Evolutionary conservation across 2,329 filamentous ascomycete genomes (phyloP).

Genomic region (Epichloe typhina): DNA sequence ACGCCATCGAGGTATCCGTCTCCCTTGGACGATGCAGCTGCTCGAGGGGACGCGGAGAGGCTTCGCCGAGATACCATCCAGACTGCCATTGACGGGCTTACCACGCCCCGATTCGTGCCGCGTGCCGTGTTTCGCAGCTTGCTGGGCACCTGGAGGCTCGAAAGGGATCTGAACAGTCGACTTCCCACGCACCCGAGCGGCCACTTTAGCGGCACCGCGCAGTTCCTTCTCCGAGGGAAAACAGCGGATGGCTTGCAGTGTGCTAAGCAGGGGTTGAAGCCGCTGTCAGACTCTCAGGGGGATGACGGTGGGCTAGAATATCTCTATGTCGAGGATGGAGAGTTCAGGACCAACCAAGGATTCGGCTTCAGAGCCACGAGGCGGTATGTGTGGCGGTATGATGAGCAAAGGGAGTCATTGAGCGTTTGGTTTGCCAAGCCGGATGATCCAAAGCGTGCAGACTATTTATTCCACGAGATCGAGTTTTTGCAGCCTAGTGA

Average conservation of each 20-base stretch:
- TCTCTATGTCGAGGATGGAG: conserved; percentile 55
- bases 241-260: conserved; percentile 38
- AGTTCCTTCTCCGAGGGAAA: conserved; percentile 48
- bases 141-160: conserved; percentile 55
- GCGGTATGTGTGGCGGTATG: conserved; percentile 62
- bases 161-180: conserved; percentile 40
- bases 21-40: conserved; percentile 23
- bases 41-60: conserved; percentile 23
- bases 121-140: conserved; percentile 57
- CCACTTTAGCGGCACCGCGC: conserved; percentile 49
- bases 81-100: conserved; percentile 28
- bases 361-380: conserved; percentile 46
- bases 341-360: conserved; percentile 44
- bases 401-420: conserved; percentile 43
- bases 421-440: conserved; percentile 63
- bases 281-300: conserved; percentile 6
- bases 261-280: conserved; percentile 8
- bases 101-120: conserved; percentile 40
- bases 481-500: conserved; percentile 37
- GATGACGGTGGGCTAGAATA: conserved; percentile 41
- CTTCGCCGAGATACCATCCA: conserved; percentile 34
- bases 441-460: conserved; percentile 46
- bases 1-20: conserved; percentile 42
- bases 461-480: conserved; percentile 66
- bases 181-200: conserved; percentile 49